phyloP scores from a whole-genome alignment of 169 alveolate species.

The Cryptosporidium ryanae region DNA sequence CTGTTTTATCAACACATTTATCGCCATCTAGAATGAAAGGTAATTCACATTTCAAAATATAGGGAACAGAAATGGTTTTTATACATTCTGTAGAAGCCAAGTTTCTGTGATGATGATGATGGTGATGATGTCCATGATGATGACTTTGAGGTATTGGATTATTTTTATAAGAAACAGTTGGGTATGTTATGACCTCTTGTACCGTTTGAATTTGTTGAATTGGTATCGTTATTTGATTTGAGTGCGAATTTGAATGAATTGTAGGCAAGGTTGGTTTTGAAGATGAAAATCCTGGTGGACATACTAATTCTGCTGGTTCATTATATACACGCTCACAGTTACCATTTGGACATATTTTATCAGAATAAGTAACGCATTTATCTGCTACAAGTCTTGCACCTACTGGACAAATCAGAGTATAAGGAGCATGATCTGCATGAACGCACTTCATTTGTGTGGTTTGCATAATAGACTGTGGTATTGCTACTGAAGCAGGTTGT shows the following conservation, averaged over 20 bases:
- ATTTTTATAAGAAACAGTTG: conserved; percentile 20
- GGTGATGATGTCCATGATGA: conserved; percentile 26
- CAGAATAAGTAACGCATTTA: conserved; percentile 67
- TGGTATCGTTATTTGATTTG: conserved; percentile 3
- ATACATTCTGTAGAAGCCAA: conserved; percentile 57
- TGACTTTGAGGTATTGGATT: conserved; percentile 20
- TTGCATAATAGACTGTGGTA: conserved; percentile 2
- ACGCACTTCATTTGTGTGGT: conserved; percentile 53
- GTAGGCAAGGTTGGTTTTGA: conserved; percentile 34
- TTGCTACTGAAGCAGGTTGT: conserved; percentile 20
- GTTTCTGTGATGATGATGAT: conserved; percentile 60
- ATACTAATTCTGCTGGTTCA: conserved; percentile 67
- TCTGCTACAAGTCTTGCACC: conserved; percentile 73
- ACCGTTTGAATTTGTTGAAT: conserved; percentile 10
- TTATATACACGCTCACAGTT: conserved; percentile 66
- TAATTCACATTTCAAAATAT: conserved; percentile 57
- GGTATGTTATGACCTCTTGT: conserved; percentile 11
- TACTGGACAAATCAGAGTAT: conserved; percentile 55
- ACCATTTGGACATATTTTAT: conserved; percentile 73
- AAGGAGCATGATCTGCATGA: conserved; percentile 75
- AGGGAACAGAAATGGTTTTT: conserved; percentile 59
- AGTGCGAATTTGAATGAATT: background rate
- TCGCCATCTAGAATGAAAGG: conserved; percentile 70
- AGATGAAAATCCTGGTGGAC: conserved; percentile 76
- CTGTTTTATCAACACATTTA: conserved; percentile 64